Conservation (phyloP, 371 early-diverging fungal genomes). For the Mortierella sp. region DNA sequence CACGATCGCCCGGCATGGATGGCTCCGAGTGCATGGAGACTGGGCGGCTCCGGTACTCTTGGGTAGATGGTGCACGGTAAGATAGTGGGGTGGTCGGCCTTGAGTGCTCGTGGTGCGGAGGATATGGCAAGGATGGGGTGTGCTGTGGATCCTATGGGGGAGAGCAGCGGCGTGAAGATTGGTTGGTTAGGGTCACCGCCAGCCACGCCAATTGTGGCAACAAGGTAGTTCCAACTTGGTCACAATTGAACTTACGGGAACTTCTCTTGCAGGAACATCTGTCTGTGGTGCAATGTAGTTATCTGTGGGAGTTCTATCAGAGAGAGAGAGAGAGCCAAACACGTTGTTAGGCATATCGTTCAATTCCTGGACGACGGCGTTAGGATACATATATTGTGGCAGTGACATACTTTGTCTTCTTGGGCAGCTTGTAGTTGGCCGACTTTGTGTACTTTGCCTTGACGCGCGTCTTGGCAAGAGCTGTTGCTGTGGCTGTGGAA, state of each 20-base stretch:
- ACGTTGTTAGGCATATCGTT: too few relatives aligned
- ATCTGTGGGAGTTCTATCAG: not conserved
- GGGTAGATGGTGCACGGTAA: slow-evolving; percentile 21
- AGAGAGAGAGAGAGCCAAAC: too few relatives aligned
- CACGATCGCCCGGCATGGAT: slow-evolving; percentile 26
- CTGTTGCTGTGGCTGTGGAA: slow-evolving; percentile 12
- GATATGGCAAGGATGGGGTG: slow-evolving; percentile 25
- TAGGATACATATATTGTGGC: not conserved
- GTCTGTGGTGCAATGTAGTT: slow-evolving; percentile 7
- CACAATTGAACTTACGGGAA: slow-evolving; percentile 4
- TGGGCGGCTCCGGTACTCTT: slow-evolving; percentile 27
- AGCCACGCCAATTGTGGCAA: too few relatives aligned
- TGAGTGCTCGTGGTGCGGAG: slow-evolving; percentile 21
- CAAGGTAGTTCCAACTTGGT: too few relatives aligned
- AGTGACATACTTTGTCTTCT: slow-evolving; percentile 36
- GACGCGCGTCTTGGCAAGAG: slow-evolving; percentile 36
- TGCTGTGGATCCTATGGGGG: not conserved
- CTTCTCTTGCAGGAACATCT: not conserved
- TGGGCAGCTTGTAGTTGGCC: slow-evolving; percentile 50
- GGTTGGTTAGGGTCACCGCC: too few relatives aligned
- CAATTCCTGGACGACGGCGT: too few relatives aligned
- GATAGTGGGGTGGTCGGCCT: slow-evolving; percentile 26
- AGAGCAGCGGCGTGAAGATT: too few relatives aligned
- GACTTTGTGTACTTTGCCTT: slow-evolving; percentile 52
- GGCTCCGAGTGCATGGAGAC: slow-evolving; percentile 45